Conservation (phyloP, 2,329 filamentous ascomycete genomes). For the Aspergillus felis region DNA sequence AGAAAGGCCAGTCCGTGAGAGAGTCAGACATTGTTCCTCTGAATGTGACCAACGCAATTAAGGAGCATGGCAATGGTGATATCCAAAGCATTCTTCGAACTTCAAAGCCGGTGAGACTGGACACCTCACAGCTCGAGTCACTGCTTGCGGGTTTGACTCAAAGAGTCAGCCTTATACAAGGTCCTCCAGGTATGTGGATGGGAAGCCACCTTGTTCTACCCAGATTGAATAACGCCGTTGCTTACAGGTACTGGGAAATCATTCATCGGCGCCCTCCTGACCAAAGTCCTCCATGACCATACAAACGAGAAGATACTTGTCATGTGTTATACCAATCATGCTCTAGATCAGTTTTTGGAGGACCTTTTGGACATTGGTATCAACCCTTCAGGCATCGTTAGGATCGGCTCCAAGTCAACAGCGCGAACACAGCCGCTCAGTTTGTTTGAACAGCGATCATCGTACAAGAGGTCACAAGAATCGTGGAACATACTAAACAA, state of each 20-base stretch:
- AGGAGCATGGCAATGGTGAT: slow-evolving; percentile 12
- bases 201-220: background rate
- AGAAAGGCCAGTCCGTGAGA: slow-evolving; percentile 9
- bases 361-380: slow-evolving; percentile 62
- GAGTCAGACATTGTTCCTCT: slow-evolving; percentile 11
- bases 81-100: slow-evolving; percentile 31
- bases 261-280: slow-evolving; percentile 63
- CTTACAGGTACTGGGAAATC: slow-evolving; percentile 67
- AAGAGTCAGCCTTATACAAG: slow-evolving; percentile 62
- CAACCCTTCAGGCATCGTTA: slow-evolving; percentile 47
- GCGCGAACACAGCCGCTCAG: slow-evolving; percentile 46
- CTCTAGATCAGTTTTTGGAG: slow-evolving; percentile 62
- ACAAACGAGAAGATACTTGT: slow-evolving; percentile 57
- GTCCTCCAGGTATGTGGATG: slow-evolving; percentile 58
- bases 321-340: slow-evolving; percentile 66
- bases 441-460: slow-evolving; percentile 41
- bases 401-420: slow-evolving; percentile 60
- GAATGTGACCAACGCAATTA: slow-evolving; percentile 1
- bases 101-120: slow-evolving; percentile 37
- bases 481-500: slow-evolving; percentile 43
- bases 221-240: background rate
- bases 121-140: slow-evolving; percentile 55
- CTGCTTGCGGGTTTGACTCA: slow-evolving; percentile 53
- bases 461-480: slow-evolving; percentile 27
- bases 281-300: slow-evolving; percentile 52